These are phyloP conservation scores for Talaromyces adpressus DNA, from an alignment of 495 filamentous ascomycete species.

Conservation along the genomic window DNA sequence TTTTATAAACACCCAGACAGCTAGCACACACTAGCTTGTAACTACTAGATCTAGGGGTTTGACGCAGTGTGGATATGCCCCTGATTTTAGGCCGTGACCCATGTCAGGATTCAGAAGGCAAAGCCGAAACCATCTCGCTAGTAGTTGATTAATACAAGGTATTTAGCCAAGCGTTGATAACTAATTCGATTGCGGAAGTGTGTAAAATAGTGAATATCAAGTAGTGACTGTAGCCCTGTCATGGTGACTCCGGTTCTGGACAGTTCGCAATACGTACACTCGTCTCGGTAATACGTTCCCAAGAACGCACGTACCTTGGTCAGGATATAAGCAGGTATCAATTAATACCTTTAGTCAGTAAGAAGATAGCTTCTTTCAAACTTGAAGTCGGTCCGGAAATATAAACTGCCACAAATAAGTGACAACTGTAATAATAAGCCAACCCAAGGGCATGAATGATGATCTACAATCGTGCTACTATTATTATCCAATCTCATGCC, in stretches of 20 bases:
- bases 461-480: background rate
- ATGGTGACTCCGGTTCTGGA: background rate
- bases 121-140: background rate
- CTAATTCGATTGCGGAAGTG: background rate
- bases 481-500: background rate
- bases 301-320: background rate
- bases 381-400: background rate
- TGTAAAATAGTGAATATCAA: background rate
- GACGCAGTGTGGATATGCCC: background rate
- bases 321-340: background rate
- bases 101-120: background rate
- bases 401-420: background rate
- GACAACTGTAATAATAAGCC: background rate
- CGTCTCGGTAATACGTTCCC: background rate
- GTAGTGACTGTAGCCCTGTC: background rate
- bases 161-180: background rate
- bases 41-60: background rate
- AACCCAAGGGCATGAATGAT: background rate
- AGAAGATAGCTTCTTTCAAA: background rate
- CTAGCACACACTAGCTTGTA: background rate
- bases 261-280: background rate
- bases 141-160: background rate
- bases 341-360: background rate
- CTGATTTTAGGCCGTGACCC: background rate
- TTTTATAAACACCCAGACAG: background rate